Conservation (phyloP, 2,329 filamentous ascomycete species). For the Trichoderma sp. region DNA sequence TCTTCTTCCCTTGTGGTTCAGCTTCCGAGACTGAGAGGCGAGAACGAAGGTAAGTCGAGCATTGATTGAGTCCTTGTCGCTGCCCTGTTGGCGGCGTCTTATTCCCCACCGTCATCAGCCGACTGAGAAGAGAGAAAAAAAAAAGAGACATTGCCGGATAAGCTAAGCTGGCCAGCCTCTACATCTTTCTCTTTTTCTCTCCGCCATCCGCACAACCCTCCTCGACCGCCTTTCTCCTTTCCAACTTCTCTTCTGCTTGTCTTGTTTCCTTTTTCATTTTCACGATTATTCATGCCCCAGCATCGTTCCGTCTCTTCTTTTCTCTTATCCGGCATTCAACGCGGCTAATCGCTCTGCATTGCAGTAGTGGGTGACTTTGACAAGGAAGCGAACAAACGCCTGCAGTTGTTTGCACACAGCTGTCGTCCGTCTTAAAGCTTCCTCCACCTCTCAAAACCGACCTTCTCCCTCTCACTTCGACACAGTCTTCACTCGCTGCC, state of each 20-base stretch:
- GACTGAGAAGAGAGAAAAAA: slow-evolving; percentile 25
- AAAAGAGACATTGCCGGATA: slow-evolving; percentile 17
- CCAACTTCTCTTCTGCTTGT: background rate
- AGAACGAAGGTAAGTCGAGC: slow-evolving; percentile 25
- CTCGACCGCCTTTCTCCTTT: slow-evolving; percentile 12
- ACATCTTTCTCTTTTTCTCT: slow-evolving; percentile 12
- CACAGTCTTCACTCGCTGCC: slow-evolving; percentile 15
- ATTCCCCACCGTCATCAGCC: slow-evolving; percentile 33
- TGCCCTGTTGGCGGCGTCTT: slow-evolving; percentile 37
- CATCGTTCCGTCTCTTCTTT: slow-evolving; percentile 1
- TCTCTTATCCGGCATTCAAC: slow-evolving; percentile 35
- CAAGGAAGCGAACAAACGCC: slow-evolving; percentile 32
- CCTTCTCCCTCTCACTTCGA: slow-evolving; percentile 26
- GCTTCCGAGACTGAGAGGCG: slow-evolving; percentile 31
- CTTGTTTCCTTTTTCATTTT: background rate
- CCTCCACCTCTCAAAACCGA: slow-evolving; percentile 11
- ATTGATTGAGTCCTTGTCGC: slow-evolving; percentile 9
- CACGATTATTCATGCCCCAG: background rate
- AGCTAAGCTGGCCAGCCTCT: slow-evolving; percentile 15
- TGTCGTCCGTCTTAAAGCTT: slow-evolving; percentile 29
- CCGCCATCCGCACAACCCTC: slow-evolving; percentile 2
- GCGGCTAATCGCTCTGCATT: slow-evolving; percentile 42
- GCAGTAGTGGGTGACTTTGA: slow-evolving; percentile 37
- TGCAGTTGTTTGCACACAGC: slow-evolving; percentile 33
- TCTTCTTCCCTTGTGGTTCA: slow-evolving; percentile 27